Evolutionary conservation across 805 yeast genomes (phyloP).

Genomic region (Vanderwaltozyma yarrowii): DNA sequence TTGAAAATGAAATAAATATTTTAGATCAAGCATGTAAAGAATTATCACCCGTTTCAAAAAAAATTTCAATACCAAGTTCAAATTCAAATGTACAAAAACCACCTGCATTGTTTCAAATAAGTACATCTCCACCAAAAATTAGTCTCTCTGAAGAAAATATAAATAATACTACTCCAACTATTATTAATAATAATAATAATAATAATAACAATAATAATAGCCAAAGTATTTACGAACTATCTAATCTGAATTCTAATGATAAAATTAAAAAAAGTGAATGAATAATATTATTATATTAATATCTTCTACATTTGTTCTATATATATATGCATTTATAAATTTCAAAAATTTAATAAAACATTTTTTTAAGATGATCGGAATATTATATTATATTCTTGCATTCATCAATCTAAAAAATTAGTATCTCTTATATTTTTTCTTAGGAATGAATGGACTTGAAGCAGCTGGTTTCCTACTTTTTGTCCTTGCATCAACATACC

Average conservation of each 20-base stretch:
- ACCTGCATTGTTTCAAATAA: constrained; percentile 1
- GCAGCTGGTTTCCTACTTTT: constrained; percentile 7
- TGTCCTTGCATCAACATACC: constrained; percentile 3
- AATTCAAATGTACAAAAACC: background rate
- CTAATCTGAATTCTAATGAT: too few relatives aligned
- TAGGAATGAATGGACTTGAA: constrained; percentile 20
- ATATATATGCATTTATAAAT: too few relatives aligned
- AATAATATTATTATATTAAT: too few relatives aligned
- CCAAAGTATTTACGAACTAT: too few relatives aligned
- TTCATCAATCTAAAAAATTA: too few relatives aligned
- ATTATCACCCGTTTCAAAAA: background rate
- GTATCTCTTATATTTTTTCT: constrained; percentile 10
- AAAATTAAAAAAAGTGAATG: too few relatives aligned
- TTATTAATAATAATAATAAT: too few relatives aligned
- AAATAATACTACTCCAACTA: background rate
- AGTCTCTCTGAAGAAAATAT: constrained; percentile 10
- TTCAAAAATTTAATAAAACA: too few relatives aligned
- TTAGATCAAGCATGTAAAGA: constrained; percentile 14
- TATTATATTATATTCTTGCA: too few relatives aligned
- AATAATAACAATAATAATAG: too few relatives aligned
- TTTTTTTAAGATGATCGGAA: too few relatives aligned
- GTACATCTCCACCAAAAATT: constrained; percentile 25
- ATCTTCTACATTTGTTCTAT: too few relatives aligned
- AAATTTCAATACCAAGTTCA: background rate
- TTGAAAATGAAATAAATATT: constrained; percentile 13